A percentile compares a stretch with the other conserved stretches of the same genome.
Evolutionary conservation across 257 asterid species (phyloP).

Genomic region (Primulina huaijiensis): DNA sequence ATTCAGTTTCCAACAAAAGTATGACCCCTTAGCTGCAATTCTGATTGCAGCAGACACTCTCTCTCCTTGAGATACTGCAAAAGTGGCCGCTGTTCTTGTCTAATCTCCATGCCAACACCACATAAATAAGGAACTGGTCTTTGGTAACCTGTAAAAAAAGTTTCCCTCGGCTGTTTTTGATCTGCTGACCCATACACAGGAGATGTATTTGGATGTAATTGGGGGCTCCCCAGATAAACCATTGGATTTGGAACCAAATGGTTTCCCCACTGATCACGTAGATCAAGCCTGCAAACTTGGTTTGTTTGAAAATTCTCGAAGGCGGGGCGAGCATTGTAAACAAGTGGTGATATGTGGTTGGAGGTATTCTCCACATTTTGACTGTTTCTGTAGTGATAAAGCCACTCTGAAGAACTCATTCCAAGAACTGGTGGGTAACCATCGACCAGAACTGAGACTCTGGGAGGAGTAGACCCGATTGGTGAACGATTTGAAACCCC

Average conservation of each 20-base stretch:
- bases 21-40: slow-evolving; percentile 51
- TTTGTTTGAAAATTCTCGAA: slow-evolving; percentile 32
- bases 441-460: slow-evolving; percentile 44
- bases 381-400: slow-evolving; percentile 75
- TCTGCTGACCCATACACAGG: slow-evolving; percentile 35
- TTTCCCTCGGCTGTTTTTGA: slow-evolving; percentile 39
- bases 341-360: slow-evolving; percentile 40
- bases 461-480: slow-evolving; percentile 33
- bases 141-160: slow-evolving; percentile 45
- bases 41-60: slow-evolving; percentile 60
- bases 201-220: slow-evolving; percentile 37
- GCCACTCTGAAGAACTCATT: slow-evolving; percentile 96
- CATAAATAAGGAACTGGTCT: slow-evolving; percentile 50
- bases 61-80: slow-evolving; percentile 70
- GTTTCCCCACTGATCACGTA: slow-evolving; percentile 72
- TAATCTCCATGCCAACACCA: slow-evolving; percentile 46
- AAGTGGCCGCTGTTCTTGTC: slow-evolving; percentile 54
- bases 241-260: slow-evolving; percentile 47
- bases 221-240: slow-evolving; percentile 48
- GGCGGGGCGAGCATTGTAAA: slow-evolving; percentile 33
- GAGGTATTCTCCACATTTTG: slow-evolving; percentile 43
- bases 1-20: slow-evolving; percentile 59
- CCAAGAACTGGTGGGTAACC: slow-evolving; percentile 60
- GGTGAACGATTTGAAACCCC: slow-evolving; percentile 34
- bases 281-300: slow-evolving; percentile 49